Evolutionary conservation across 805 yeast species (phyloP).

Genomic region (Saturnispora ahearnii): DNA sequence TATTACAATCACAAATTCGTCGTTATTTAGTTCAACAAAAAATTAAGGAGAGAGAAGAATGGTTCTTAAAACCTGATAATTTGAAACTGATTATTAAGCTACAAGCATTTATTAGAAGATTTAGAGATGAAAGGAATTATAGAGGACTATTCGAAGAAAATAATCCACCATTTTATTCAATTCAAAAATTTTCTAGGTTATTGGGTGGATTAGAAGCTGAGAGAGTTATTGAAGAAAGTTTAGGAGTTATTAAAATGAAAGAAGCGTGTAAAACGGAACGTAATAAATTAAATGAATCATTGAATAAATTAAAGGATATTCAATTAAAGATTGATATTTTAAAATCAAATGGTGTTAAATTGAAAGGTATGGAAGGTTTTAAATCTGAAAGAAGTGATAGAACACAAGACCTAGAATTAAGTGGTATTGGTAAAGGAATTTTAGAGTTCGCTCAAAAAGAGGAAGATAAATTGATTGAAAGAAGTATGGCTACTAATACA

Average conservation of each 20-base stretch:
- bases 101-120: constrained; percentile 66
- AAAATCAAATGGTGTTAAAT: constrained; percentile 67
- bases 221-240: constrained; percentile 18
- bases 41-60: constrained; percentile 28
- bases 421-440: constrained; percentile 66
- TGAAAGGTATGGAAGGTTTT: constrained; percentile 43
- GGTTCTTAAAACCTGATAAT: constrained; percentile 44
- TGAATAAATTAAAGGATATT: constrained; percentile 63
- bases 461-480: constrained; percentile 2
- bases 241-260: constrained; percentile 6
- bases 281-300: constrained; percentile 60
- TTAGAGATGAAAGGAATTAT: constrained; percentile 64
- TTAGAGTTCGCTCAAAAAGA: constrained; percentile 29
- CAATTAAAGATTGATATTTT: constrained; percentile 71
- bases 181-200: constrained; percentile 67
- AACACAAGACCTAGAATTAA: constrained; percentile 38
- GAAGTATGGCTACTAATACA: neutral
- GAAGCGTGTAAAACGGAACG: constrained; percentile 52
- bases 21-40: constrained; percentile 37
- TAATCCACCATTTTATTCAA: constrained; percentile 71
- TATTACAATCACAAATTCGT: constrained; percentile 47
- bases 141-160: constrained; percentile 55
- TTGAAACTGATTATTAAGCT: constrained; percentile 54
- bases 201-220: constrained; percentile 56
- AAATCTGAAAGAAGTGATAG: constrained; percentile 6